Conservation (phyloP, 139 green algal species). For the Pleodorina starrii region DNA sequence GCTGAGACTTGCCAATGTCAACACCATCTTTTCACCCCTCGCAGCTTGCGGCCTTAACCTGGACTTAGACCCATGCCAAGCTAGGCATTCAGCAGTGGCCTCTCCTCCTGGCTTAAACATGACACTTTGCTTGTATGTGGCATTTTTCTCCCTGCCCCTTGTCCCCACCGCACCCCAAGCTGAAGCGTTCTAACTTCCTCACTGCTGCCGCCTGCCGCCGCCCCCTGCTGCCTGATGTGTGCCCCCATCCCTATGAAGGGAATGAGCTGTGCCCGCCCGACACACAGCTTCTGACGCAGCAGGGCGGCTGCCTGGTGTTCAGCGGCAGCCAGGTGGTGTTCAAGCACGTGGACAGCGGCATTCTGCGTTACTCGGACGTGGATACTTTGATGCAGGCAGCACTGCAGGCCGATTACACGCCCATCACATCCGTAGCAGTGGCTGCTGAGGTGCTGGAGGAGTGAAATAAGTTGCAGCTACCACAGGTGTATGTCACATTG, state of each 20-base stretch:
- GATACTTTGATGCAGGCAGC: conserved; percentile 58
- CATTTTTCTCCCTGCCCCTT: background rate
- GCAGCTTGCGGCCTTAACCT: background rate
- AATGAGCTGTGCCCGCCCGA: conserved; percentile 72
- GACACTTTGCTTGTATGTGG: background rate
- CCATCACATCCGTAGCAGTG: background rate
- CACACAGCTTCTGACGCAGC: conserved; percentile 77
- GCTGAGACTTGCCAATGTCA: too few relatives aligned
- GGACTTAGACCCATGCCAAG: background rate
- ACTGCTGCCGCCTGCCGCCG: too few relatives aligned
- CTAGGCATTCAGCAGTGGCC: background rate
- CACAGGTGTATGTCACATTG: too few relatives aligned
- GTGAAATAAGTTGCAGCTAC: too few relatives aligned
- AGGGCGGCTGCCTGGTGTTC: conserved; percentile 83
- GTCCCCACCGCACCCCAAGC: too few relatives aligned
- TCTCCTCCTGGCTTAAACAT: background rate
- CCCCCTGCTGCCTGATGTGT: background rate
- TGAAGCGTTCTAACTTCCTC: too few relatives aligned
- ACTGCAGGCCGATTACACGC: background rate
- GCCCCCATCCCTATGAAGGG: conserved; percentile 64
- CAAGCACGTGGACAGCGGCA: conserved; percentile 64
- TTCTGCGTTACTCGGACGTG: conserved; percentile 69
- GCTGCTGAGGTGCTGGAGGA: background rate
- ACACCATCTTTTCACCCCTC: background rate
- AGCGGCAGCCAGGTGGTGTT: conserved; percentile 56